phyloP scores from a whole-genome alignment of 2,329 filamentous ascomycete genomes.

The Aspergillus novofumigatus region DNA sequence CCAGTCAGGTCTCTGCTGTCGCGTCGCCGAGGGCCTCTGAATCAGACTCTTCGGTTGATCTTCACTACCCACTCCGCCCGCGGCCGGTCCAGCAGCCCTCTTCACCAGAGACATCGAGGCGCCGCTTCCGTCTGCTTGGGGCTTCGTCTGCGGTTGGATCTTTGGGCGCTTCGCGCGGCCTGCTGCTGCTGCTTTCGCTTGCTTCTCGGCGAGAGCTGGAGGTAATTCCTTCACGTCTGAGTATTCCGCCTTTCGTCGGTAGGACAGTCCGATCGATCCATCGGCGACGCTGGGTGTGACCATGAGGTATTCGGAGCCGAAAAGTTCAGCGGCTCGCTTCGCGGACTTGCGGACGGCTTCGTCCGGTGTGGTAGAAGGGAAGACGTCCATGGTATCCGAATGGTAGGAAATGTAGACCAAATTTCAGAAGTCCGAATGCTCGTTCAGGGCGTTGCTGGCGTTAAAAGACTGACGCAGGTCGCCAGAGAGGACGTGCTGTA shows the following conservation, averaged over 20 bases:
- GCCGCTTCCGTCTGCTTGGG: slow-evolving; percentile 48
- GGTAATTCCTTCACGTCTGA: slow-evolving; percentile 72
- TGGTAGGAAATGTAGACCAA: not conserved
- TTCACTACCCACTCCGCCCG: slow-evolving; percentile 31
- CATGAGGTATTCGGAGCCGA: slow-evolving; percentile 45
- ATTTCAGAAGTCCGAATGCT: not conserved
- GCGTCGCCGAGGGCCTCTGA: slow-evolving; percentile 57
- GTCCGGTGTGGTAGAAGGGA: slow-evolving; percentile 27
- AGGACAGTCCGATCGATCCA: slow-evolving; percentile 42
- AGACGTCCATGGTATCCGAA: slow-evolving; percentile 27
- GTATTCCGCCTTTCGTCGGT: slow-evolving; percentile 62
- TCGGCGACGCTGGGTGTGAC: slow-evolving; percentile 40
- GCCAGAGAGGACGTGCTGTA: slow-evolving; percentile 9
- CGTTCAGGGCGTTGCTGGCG: not conserved
- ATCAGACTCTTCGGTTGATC: slow-evolving; percentile 58
- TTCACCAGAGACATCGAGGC: slow-evolving; percentile 56
- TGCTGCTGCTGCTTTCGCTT: slow-evolving; percentile 61
- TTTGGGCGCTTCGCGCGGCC: slow-evolving; percentile 62
- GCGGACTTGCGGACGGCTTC: slow-evolving; percentile 40
- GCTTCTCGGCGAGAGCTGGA: slow-evolving; percentile 71
- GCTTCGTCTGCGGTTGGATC: slow-evolving; percentile 43
- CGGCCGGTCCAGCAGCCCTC: slow-evolving; percentile 27
- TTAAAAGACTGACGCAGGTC: not conserved
- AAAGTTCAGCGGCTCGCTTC: slow-evolving; percentile 46
- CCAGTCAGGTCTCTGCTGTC: slow-evolving; percentile 81